These are phyloP conservation scores for Kwoniella sp. DNA, from an alignment of 768 basidiomycete species.

Conservation along the genomic window DNA sequence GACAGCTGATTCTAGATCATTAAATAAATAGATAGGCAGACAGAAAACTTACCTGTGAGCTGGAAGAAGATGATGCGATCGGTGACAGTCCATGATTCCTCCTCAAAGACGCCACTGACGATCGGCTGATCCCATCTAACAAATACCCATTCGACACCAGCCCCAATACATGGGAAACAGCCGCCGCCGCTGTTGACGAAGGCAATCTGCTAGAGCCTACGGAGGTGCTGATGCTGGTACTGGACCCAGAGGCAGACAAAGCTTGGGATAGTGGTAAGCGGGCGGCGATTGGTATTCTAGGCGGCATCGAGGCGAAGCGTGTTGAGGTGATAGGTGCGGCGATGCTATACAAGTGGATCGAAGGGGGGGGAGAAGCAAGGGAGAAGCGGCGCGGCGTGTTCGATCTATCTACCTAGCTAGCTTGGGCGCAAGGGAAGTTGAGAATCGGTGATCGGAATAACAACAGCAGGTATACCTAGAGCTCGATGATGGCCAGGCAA, in stretches of 20 bases:
- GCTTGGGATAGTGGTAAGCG: neutral
- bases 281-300: neutral
- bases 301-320: neutral
- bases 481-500: too few relatives aligned
- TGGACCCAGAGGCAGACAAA: too few relatives aligned
- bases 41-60: neutral
- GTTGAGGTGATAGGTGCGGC: too few relatives aligned
- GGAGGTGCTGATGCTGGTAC: too few relatives aligned
- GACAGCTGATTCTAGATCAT: too few relatives aligned
- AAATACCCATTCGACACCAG: constrained; percentile 18
- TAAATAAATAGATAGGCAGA: too few relatives aligned
- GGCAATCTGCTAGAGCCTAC: neutral
- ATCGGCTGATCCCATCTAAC: constrained; percentile 6
- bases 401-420: too few relatives aligned
- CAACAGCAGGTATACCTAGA: too few relatives aligned
- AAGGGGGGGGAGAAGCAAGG: neutral
- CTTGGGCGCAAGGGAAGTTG: too few relatives aligned
- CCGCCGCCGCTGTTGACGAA: constrained; percentile 1
- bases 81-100: neutral
- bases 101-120: constrained; percentile 14
- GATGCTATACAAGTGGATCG: too few relatives aligned
- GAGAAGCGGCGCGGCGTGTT: neutral
- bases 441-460: too few relatives aligned
- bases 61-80: neutral
- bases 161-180: constrained; percentile 14